A percentile compares a stretch with the other conserved stretches of the same genome.
Evolutionary conservation across 202 grass and related monocot genomes (phyloP).

Genomic region (Brachypodium distachyon): DNA sequence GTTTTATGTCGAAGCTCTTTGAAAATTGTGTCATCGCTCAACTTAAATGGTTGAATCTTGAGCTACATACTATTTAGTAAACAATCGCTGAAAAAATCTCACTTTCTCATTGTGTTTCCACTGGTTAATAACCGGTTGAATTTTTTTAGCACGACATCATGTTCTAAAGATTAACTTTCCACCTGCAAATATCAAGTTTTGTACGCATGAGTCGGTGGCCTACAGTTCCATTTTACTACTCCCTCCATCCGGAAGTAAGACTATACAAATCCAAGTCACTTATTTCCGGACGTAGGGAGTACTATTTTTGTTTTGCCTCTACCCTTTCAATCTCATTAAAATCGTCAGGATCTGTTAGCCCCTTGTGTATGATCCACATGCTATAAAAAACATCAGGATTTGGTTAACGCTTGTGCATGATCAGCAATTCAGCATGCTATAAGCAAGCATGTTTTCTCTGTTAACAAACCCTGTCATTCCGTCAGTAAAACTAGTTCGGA

Average conservation of each 20-base stretch:
- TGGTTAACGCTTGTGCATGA: not conserved
- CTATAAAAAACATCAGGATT: not conserved
- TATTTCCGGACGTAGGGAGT: too few species aligned
- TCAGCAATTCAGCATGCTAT: not conserved
- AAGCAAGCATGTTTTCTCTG: not conserved
- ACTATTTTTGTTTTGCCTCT: too few species aligned
- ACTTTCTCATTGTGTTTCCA: not conserved
- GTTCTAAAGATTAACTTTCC: too few species aligned
- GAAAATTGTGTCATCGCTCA: not conserved
- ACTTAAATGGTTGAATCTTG: not conserved
- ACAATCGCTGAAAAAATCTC: too few species aligned
- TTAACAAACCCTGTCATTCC: not conserved
- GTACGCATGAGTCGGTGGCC: not conserved
- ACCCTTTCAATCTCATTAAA: too few species aligned
- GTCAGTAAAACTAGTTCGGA: not conserved
- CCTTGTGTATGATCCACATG: not conserved
- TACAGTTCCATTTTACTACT: too few species aligned
- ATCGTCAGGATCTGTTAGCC: too few species aligned
- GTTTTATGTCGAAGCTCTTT: not conserved
- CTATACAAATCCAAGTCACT: too few species aligned
- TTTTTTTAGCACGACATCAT: too few species aligned
- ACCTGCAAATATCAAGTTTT: not conserved
- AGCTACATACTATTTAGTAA: not conserved
- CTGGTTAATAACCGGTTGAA: not conserved
- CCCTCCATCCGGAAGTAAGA: too few species aligned